phyloP scores from a whole-genome alignment of 1,139 yeast species.

The Geotrichum citri-aurantii region DNA sequence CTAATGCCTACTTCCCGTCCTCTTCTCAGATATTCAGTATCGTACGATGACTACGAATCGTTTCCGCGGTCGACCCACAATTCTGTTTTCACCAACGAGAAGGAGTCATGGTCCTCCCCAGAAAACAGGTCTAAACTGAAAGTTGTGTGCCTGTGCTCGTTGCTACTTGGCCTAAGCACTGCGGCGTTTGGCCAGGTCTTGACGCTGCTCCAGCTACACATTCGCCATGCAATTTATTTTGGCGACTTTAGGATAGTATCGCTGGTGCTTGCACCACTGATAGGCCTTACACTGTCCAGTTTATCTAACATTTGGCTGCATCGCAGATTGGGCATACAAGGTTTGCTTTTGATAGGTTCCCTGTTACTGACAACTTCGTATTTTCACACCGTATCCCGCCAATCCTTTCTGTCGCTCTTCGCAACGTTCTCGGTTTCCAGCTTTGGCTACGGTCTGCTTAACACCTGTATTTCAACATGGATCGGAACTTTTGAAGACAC shows the following conservation, averaged over 20 bases:
- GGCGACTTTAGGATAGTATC: constrained; percentile 9
- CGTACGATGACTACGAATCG: constrained; percentile 14
- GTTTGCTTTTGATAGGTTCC: constrained; percentile 36
- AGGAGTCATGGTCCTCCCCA: constrained; percentile 15
- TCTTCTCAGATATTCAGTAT: constrained; percentile 7
- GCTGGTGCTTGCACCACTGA: constrained; percentile 25
- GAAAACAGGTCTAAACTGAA: constrained; percentile 19
- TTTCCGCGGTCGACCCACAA: constrained; percentile 10
- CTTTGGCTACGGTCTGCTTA: constrained; percentile 49
- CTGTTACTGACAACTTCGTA: constrained; percentile 34
- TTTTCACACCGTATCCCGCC: constrained; percentile 42
- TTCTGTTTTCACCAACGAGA: constrained; percentile 12
- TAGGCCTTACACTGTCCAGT: constrained; percentile 37
- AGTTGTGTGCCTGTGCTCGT: constrained; percentile 27
- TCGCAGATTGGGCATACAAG: constrained; percentile 40
- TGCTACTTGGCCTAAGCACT: constrained; percentile 39
- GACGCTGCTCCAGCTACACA: constrained; percentile 40
- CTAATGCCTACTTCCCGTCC: neutral
- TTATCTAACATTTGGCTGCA: constrained; percentile 34
- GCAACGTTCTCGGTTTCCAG: constrained; percentile 55
- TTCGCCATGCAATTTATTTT: constrained; percentile 12
- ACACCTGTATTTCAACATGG: constrained; percentile 54
- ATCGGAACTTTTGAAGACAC: constrained; percentile 46
- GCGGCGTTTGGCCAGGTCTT: constrained; percentile 47
- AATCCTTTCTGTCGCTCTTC: constrained; percentile 39